Conservation (phyloP, 192 early-diverging fungal species). For the Haplosporangium gracile region DNA sequence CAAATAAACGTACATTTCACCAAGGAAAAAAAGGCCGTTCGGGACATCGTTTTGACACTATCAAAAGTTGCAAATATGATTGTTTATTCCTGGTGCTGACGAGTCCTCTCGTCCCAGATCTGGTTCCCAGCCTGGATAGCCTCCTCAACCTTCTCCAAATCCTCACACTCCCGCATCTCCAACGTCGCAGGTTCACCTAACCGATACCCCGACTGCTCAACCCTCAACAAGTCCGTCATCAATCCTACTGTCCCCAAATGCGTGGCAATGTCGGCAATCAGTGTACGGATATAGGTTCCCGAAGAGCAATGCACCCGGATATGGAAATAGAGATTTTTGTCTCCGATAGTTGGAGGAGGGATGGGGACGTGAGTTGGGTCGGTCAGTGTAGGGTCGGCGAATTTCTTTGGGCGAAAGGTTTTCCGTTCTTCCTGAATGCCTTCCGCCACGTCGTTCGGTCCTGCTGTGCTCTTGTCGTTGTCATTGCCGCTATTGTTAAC, state of each 20-base stretch:
- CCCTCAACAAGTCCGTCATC: slow-evolving; percentile 72
- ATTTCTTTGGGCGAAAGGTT: slow-evolving; percentile 17
- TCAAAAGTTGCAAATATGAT: not conserved
- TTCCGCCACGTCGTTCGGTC: not conserved
- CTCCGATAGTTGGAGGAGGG: slow-evolving; percentile 20
- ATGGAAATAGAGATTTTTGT: slow-evolving; percentile 61
- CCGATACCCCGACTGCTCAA: slow-evolving; percentile 67
- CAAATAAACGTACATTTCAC: not conserved
- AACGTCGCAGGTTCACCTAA: slow-evolving; percentile 61
- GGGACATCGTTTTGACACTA: not conserved
- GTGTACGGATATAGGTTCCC: slow-evolving; percentile 80
- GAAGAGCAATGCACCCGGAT: slow-evolving; percentile 73
- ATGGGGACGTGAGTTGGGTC: slow-evolving; percentile 28
- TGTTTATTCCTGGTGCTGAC: not conserved
- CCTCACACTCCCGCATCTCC: slow-evolving; percentile 55
- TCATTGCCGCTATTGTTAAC: not conserved
- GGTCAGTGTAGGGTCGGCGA: not conserved
- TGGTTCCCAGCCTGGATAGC: slow-evolving; percentile 40
- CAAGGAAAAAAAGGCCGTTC: not conserved
- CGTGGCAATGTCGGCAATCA: slow-evolving; percentile 76
- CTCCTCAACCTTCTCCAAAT: slow-evolving; percentile 26
- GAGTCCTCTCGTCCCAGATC: slow-evolving; percentile 1
- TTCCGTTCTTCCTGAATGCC: not conserved
- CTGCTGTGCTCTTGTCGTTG: not conserved
- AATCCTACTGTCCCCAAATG: slow-evolving; percentile 67